Conservation (phyloP, 352 stramenopile species). For the Detonula confervacea region DNA sequence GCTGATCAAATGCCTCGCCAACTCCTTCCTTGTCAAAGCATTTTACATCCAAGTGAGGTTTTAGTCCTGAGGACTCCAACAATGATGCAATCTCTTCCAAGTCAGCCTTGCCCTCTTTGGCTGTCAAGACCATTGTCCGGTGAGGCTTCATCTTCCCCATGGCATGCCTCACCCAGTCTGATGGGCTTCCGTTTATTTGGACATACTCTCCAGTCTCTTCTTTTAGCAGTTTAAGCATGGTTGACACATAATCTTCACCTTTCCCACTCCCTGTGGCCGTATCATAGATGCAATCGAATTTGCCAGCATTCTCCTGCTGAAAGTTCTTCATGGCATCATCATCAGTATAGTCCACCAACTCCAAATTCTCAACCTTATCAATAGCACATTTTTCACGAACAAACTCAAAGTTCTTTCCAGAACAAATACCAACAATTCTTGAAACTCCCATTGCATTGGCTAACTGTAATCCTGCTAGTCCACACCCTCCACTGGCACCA, state of each 20-base stretch:
- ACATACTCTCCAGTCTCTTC: slow-evolving; percentile 75
- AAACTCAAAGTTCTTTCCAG: slow-evolving; percentile 88
- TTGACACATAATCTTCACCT: slow-evolving; percentile 51
- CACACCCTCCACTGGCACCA: slow-evolving; percentile 86
- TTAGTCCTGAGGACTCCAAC: slow-evolving; percentile 59
- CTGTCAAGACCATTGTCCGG: slow-evolving; percentile 41
- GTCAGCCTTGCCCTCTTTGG: slow-evolving; percentile 54
- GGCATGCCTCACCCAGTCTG: slow-evolving; percentile 52
- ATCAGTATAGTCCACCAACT: slow-evolving; percentile 90
- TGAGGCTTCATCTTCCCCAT: slow-evolving; percentile 36
- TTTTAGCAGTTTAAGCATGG: slow-evolving; percentile 79
- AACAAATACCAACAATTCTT: slow-evolving; percentile 88
- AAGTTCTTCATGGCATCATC: slow-evolving; percentile 62
- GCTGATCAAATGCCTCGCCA: slow-evolving; percentile 83
- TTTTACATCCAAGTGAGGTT: slow-evolving; percentile 79
- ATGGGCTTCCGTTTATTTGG: slow-evolving; percentile 76
- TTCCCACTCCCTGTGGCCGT: slow-evolving; percentile 58
- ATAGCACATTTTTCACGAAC: slow-evolving; percentile 59
- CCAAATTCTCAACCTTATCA: slow-evolving; percentile 77
- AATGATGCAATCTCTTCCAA: slow-evolving; percentile 77
- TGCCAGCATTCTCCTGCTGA: slow-evolving; percentile 45
- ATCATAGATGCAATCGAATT: slow-evolving; percentile 69
- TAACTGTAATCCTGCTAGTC: slow-evolving; percentile 88
- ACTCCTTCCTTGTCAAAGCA: slow-evolving; percentile 78
- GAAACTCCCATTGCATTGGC: slow-evolving; percentile 88